Evolutionary conservation across 148 eudicot species (phyloP).

Genomic region (Camellia sinensis): DNA sequence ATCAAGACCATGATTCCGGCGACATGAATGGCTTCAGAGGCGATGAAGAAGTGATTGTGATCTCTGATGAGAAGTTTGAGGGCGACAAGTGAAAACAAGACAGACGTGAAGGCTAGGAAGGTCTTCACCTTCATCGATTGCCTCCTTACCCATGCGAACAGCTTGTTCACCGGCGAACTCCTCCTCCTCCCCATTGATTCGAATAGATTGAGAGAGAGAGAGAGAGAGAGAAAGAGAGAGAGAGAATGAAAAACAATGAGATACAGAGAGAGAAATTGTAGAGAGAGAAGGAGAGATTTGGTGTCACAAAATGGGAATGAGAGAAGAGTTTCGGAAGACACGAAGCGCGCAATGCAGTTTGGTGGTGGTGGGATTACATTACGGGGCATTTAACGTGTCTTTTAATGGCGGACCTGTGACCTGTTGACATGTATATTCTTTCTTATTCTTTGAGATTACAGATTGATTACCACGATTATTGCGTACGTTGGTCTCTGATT

Average conservation of each 20-base stretch:
- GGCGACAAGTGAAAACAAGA: constrained; percentile 39
- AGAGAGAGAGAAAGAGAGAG: not conserved
- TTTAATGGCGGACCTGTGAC: not conserved
- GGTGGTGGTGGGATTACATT: not conserved
- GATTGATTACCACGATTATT: not conserved
- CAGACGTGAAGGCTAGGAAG: constrained; percentile 33
- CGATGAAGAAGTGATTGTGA: constrained; percentile 55
- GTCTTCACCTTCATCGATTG: constrained; percentile 53
- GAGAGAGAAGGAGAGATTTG: not conserved
- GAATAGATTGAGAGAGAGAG: not conserved
- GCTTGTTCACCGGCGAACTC: constrained; percentile 36
- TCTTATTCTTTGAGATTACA: too few relatives aligned
- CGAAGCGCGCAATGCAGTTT: not conserved
- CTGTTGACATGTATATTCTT: not conserved
- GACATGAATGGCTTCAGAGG: constrained; percentile 63
- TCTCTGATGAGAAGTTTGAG: constrained; percentile 42
- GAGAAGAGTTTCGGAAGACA: constrained; percentile 8
- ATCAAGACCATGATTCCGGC: constrained; percentile 67
- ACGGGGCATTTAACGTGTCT: too few relatives aligned
- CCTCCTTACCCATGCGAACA: constrained; percentile 52
- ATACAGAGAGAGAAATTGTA: not conserved
- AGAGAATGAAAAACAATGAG: not conserved
- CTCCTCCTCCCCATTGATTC: constrained; percentile 56
- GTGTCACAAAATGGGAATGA: not conserved
- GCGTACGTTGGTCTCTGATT: not conserved